Percentiles rank a stretch among this genome's conserved stretches.
Conservation (phyloP, 495 filamentous ascomycete genomes). For the Alectoria sarmentosa region DNA sequence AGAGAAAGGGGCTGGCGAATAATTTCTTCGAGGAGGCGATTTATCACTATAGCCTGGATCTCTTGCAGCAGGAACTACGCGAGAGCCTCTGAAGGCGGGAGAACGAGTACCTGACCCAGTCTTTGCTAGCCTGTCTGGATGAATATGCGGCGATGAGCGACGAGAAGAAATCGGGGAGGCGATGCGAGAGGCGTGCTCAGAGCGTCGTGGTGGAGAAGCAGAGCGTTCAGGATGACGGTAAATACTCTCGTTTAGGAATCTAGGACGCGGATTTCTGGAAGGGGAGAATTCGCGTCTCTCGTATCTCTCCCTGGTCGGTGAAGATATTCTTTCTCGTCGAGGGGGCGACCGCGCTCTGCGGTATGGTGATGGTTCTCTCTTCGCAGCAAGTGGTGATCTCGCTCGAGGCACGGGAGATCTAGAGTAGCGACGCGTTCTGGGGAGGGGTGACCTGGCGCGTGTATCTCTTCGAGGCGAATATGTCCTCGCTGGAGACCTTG, state of each 20-base stretch:
- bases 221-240: conserved; percentile 24
- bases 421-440: conserved; percentile 34
- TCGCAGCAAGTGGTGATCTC: conserved; percentile 33
- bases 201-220: conserved; percentile 26
- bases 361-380: conserved; percentile 30
- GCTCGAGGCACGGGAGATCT: conserved; percentile 39
- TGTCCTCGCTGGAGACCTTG: conserved; percentile 37
- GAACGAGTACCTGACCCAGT: conserved; percentile 29
- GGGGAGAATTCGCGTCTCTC: conserved; percentile 25
- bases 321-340: conserved; percentile 23
- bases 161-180: conserved; percentile 37
- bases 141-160: conserved; percentile 33
- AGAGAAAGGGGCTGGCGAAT: conserved; percentile 23
- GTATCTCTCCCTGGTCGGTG: conserved; percentile 21
- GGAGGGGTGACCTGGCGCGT: conserved; percentile 37
- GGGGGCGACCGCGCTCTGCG: conserved; percentile 29
- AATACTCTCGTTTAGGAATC: conserved; percentile 20
- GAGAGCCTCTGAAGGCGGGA: conserved; percentile 23
- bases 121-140: conserved; percentile 28
- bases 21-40: conserved; percentile 23
- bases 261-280: conserved; percentile 21
- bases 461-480: conserved; percentile 45
- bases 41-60: conserved; percentile 18
- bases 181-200: conserved; percentile 31
- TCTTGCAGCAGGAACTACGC: conserved; percentile 15